These are phyloP conservation scores for Lithohypha guttulata DNA, from an alignment of 2,329 filamentous ascomycete species.

Conservation along the genomic window DNA sequence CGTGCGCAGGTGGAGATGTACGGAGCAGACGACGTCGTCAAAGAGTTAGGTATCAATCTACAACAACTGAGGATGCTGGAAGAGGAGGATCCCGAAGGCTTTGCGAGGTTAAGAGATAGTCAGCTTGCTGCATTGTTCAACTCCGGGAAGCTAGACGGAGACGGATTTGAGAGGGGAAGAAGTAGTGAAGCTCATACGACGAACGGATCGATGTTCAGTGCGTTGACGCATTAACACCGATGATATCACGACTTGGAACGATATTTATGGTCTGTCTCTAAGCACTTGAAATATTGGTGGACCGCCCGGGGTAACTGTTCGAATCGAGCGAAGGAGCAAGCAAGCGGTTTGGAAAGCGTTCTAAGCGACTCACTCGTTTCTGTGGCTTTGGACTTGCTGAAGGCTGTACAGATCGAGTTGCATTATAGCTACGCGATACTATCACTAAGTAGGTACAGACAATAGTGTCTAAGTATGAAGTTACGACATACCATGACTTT, in stretches of 20 bases:
- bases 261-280: too few species aligned
- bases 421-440: too few species aligned
- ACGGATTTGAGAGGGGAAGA: background rate
- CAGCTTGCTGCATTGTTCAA: constrained; percentile 39
- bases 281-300: too few species aligned
- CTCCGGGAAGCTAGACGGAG: constrained; percentile 1
- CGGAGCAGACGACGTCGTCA: constrained; percentile 31
- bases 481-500: background rate
- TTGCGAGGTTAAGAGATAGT: constrained; percentile 34
- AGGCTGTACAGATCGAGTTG: too few species aligned
- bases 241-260: too few species aligned
- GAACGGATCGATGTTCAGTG: background rate
- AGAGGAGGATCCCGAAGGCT: constrained; percentile 34
- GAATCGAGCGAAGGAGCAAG: too few species aligned
- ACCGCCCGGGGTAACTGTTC: too few species aligned
- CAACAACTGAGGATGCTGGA: constrained; percentile 35
- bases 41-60: constrained; percentile 34
- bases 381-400: too few species aligned
- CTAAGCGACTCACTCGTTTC: constrained; percentile 1
- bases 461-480: background rate
- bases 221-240: background rate
- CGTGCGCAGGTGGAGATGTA: constrained; percentile 30
- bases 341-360: background rate
- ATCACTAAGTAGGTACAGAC: background rate
- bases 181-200: too few species aligned